Base-by-base conservation (phyloP, 352 stramenopile species). In the Phytophthora chlamydospora region DNA sequence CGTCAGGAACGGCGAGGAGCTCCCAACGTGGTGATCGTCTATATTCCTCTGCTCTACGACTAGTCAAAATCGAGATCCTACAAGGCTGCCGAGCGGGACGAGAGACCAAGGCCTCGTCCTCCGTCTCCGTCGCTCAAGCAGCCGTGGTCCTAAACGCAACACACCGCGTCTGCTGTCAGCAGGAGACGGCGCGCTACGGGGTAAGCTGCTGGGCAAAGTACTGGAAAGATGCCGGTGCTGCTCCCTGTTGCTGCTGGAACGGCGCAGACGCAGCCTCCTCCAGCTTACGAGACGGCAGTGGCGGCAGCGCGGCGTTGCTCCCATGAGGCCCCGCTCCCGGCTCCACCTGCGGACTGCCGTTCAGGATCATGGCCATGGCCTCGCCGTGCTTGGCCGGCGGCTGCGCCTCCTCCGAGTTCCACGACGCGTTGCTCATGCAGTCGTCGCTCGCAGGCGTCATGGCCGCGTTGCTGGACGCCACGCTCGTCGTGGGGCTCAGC, bases 361-460 rank as follows among this genome's bases (percentile, higher is more conserved):
- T 90, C 47, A 90, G 78, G 53, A 89, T 87, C 80, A 89, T 84
- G 24, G 80, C 76, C 78, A 90, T 90, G 27, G 78, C 72, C 57
- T 91, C 80, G 8, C 73, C 59, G 27, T 74, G 70, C 45, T 74
- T 65, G 12, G 47, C 45, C 10, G 60, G 49, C 21, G 53, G 29
- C 21, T 71, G 52, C 7, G 36, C 43, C 52, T 82, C 61, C 29
- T 79, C 68, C 35, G 52, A 63, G 32, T 60, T 76, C 71, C 68
- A 82, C 6, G 72, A 76, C 31, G 67, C 70, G 35, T 50, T 72
- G 58, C 55, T 81, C 49, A 63, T 43, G 41, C 58, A 55, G 55
- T 76, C 58, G 58, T 76, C 65, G 27, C 61, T 73, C 11, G 59
- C 59, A 51, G 61, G 53, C 29, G 66, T 78, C 54, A 62, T 58